Base-by-base conservation (phyloP, 768 basidiomycete genomes). In the Mycena haematopus region DNA sequence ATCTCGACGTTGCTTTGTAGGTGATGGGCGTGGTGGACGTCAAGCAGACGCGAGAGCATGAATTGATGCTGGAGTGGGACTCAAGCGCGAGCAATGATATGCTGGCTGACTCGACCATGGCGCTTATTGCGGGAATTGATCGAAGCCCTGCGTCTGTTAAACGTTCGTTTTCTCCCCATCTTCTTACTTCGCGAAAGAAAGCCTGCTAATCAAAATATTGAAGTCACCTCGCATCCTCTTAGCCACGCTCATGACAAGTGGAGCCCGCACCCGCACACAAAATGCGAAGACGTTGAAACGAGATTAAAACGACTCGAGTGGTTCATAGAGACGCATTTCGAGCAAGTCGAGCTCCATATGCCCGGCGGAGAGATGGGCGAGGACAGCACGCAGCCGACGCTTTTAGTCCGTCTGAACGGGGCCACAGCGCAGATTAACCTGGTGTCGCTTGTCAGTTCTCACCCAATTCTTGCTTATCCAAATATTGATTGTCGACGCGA, bases 241-340 rank as follows among this genome's bases (percentile, higher is more conserved):
- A n/a, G n/a, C n/a, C n/a, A n/a, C n/a, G n/a, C n/a, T n/a, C n/a
- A n/a, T n/a, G n/a, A n/a, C n/a, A n/a, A n/a, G n/a, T n/a, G n/a
- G n/a, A 31, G 29, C 29, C n/a, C n/a, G n/a, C 91, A 94, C 69
- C 89, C 90, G 6, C 90, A 95, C 70, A 84, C 89, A 0, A 85
- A 89, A 55, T 77, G 79, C 6, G 72, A 78, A 22, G 75, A 73
- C 9, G 73, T 70, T 64, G 76, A 81, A 58, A 76, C 80, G 46
- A 80, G 86, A 56, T 88, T 92, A 52, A 86, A 84, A 63, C 80
- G 87, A 7, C 72, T 93, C 10, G 88, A 87, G 1, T 88, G 84
- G 89, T 99, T 99, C 80, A 84, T 99, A 31, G 91, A 95, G 73
- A 92, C 95, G 6, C 96, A 99, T 75, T 99, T 99, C 68, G 94